Evolutionary conservation across 2,329 filamentous ascomycete genomes (phyloP).

Genomic region (Penicillium sclerotiorum): DNA sequence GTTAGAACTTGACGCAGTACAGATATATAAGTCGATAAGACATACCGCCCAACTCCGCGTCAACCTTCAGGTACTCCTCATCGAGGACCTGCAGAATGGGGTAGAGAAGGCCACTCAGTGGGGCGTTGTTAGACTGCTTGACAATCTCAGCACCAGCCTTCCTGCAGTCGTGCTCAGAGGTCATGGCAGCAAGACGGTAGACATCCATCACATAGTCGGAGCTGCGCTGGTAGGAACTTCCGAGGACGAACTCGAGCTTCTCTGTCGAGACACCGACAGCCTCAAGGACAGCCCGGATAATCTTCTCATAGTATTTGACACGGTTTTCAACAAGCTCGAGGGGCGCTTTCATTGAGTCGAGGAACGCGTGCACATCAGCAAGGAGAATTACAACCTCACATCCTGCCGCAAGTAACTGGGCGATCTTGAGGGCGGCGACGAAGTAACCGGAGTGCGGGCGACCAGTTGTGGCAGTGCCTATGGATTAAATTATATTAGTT

Average conservation of each 20-base stretch:
- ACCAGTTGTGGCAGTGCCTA: slow-evolving; percentile 6
- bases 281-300: slow-evolving; percentile 73
- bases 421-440: slow-evolving; percentile 84
- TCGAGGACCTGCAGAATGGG: slow-evolving; percentile 84
- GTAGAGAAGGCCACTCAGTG: slow-evolving; percentile 75
- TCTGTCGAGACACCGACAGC: slow-evolving; percentile 78
- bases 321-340: slow-evolving; percentile 83
- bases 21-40: slow-evolving; percentile 6
- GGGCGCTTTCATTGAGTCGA: slow-evolving; percentile 68
- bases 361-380: slow-evolving; percentile 62
- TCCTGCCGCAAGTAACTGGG: slow-evolving; percentile 80
- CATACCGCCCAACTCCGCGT: slow-evolving; percentile 79
- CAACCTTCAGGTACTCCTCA: slow-evolving; percentile 84
- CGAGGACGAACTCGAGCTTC: slow-evolving; percentile 80
- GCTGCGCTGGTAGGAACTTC: slow-evolving; percentile 73
- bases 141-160: slow-evolving; percentile 93
- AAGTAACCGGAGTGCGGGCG: slow-evolving; percentile 80
- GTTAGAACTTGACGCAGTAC: slow-evolving; percentile 4
- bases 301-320: slow-evolving; percentile 78
- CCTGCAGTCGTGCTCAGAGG: slow-evolving; percentile 73
- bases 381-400: slow-evolving; percentile 81
- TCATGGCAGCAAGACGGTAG: slow-evolving; percentile 68
- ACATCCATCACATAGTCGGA: slow-evolving; percentile 83
- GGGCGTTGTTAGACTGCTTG: slow-evolving; percentile 81
- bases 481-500: background rate